phyloP scores from a whole-genome alignment of 2,329 filamentous ascomycete genomes.

The Trichophyton mentagrophytes region DNA sequence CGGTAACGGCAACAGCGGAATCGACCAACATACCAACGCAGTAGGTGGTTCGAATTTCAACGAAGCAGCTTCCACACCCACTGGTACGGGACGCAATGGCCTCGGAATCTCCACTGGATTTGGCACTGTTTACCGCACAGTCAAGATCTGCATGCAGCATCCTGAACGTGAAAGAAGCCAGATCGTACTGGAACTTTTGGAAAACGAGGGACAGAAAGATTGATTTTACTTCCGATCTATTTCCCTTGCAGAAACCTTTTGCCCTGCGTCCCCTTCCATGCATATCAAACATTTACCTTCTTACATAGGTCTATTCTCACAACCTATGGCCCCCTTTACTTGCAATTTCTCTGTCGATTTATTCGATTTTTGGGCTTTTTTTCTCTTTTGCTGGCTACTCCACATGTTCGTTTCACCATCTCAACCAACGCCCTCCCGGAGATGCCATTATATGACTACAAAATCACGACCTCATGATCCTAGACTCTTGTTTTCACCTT shows the following conservation, averaged over 20 bases:
- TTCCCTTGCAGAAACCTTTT: not conserved
- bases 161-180: constrained; percentile 73
- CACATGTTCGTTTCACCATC: not conserved
- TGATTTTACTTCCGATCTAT: not conserved
- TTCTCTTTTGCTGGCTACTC: not conserved
- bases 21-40: constrained; percentile 14
- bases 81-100: constrained; percentile 24
- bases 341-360: not conserved
- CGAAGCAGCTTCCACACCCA: constrained; percentile 15
- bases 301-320: not conserved
- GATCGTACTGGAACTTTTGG: constrained; percentile 78
- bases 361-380: not conserved
- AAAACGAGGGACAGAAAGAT: constrained; percentile 72
- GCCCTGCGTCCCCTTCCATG: not conserved
- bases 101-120: constrained; percentile 22
- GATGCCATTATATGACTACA: not conserved
- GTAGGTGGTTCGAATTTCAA: constrained; percentile 19
- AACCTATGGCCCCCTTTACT: not conserved
- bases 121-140: constrained; percentile 47
- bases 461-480: not conserved
- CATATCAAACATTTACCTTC: not conserved
- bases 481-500: constrained; percentile 2
- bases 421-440: not conserved
- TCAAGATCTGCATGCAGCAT: constrained; percentile 93
- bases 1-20: constrained; percentile 44